These are phyloP conservation scores for Ceratorhiza oryzae-sativae DNA, from an alignment of 1,284 basidiomycete genomes.

Conservation along the genomic window DNA sequence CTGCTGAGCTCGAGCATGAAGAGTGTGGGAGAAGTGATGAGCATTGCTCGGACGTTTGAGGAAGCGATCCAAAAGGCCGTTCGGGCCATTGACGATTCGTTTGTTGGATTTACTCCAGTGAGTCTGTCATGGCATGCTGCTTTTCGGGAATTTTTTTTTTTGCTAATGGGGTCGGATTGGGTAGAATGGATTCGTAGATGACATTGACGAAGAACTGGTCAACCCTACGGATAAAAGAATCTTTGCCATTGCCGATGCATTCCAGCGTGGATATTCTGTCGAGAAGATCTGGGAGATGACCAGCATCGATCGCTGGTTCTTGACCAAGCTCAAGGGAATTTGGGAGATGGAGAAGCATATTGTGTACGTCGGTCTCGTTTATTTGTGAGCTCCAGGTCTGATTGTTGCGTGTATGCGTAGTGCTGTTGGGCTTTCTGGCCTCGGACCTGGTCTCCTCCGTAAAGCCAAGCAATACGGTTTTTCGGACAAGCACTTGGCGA, in stretches of 20 bases:
- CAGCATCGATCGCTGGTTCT: constrained; percentile 98
- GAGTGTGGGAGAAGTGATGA: constrained; percentile 99
- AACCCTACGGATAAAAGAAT: constrained; percentile 93
- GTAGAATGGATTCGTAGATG: constrained; percentile 82
- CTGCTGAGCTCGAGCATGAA: constrained; percentile 96
- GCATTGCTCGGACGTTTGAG: constrained; percentile 96
- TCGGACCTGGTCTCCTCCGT: constrained; percentile 72
- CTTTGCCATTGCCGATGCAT: constrained; percentile 89
- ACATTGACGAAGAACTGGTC: constrained; percentile 85
- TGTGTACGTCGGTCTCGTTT: constrained; percentile 62
- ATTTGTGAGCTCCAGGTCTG: not conserved
- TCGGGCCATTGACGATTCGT: constrained; percentile 93
- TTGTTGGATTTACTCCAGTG: constrained; percentile 90
- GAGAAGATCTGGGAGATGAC: constrained; percentile 98
- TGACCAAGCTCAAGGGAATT: constrained; percentile 86
- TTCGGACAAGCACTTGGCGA: constrained; percentile 90
- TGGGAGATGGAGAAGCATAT: constrained; percentile 80
- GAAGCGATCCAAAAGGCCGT: constrained; percentile 99
- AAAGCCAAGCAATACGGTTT: constrained; percentile 96
- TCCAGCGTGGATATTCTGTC: constrained; percentile 89
- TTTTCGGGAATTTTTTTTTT: not conserved
- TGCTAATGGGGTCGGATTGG: not conserved
- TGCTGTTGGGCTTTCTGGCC: constrained; percentile 42
- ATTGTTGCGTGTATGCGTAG: constrained; percentile 9
- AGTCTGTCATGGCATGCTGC: constrained; percentile 41